These are phyloP conservation scores for grape (Vitis vinifera) DNA, from an alignment of 164 flowering plant genomes.

Conservation along the genomic window ASM3070453v1 NC_081814.1:6256501-6257000, in stretches of 20 bases:
- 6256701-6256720: background rate
- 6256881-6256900: background rate
- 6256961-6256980: too few relatives aligned
- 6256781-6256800: background rate
- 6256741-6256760: background rate
- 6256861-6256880: background rate
- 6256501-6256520: background rate
- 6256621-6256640: constrained; percentile 91
- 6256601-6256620: constrained; percentile 98
- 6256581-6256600: constrained; percentile 76
- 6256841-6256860: background rate
- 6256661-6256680: background rate
- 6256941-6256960: too few relatives aligned
- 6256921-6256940: too few relatives aligned
- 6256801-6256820: too few relatives aligned
- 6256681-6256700: background rate
- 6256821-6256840: too few relatives aligned
- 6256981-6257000: too few relatives aligned
- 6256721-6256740: background rate
- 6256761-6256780: background rate
- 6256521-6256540: background rate
- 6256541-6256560: constrained; percentile 80
- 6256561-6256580: constrained; percentile 82
- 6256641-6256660: constrained; percentile 89
- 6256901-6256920: background rate